Evolutionary conservation across 768 basidiomycete genomes (phyloP).

Genomic region (Goffeauzyma gilvescens): DNA sequence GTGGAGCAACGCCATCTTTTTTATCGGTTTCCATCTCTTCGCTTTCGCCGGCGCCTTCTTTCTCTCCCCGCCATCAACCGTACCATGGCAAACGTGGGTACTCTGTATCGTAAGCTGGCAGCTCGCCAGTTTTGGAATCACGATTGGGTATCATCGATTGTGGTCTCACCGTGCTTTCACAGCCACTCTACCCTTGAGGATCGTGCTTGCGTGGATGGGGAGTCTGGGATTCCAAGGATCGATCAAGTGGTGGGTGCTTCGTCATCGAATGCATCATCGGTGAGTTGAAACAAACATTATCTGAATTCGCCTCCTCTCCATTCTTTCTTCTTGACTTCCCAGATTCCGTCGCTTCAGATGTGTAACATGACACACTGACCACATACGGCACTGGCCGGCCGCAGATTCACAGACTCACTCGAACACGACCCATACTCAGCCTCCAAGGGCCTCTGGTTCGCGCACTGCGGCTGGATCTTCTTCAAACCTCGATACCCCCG

Average conservation of each 20-base stretch:
- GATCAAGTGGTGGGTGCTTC: constrained; percentile 49
- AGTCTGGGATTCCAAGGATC: constrained; percentile 61
- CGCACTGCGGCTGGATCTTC: constrained; percentile 76
- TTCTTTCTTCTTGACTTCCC: too few relatives aligned
- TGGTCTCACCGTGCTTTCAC: constrained; percentile 57
- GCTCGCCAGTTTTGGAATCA: constrained; percentile 45
- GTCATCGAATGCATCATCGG: constrained; percentile 56
- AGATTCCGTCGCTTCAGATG: too few relatives aligned
- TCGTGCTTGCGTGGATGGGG: constrained; percentile 47
- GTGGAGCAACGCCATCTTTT: constrained; percentile 39
- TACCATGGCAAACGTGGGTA: constrained; percentile 37
- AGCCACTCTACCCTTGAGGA: constrained; percentile 41
- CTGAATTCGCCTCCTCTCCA: too few relatives aligned
- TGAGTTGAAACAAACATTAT: too few relatives aligned
- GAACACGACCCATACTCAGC: constrained; percentile 52
- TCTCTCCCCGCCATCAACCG: constrained; percentile 36
- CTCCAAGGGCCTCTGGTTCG: constrained; percentile 51
- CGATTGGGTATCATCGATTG: constrained; percentile 58
- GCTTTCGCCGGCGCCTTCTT: constrained; percentile 40
- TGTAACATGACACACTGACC: too few relatives aligned
- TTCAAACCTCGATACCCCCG: constrained; percentile 49
- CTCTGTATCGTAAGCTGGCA: constrained; percentile 50
- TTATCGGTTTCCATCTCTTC: constrained; percentile 42
- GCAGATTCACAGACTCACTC: constrained; percentile 41
- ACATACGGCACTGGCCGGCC: too few relatives aligned